A percentile compares a stretch with the other conserved stretches of the same genome.
Conservation (phyloP, 768 basidiomycete species). For the Russula vinacea region DNA sequence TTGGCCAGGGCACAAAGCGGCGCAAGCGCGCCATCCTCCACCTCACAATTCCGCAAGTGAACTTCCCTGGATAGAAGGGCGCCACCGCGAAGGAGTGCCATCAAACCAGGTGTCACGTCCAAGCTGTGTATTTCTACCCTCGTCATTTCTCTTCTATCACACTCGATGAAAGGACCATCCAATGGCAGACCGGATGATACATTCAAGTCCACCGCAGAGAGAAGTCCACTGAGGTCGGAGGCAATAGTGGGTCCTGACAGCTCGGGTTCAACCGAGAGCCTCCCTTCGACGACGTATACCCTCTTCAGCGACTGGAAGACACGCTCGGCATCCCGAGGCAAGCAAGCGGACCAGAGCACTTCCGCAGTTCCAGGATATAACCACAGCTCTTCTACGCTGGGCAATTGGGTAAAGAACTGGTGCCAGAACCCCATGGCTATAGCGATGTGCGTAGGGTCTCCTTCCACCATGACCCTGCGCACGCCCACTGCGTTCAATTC, state of each 20-base stretch:
- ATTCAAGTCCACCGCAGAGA: too few relatives aligned
- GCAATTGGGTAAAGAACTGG: constrained; percentile 6
- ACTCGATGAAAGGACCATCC: background rate
- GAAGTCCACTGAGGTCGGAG: background rate
- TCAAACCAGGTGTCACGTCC: constrained; percentile 15
- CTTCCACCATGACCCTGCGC: constrained; percentile 2
- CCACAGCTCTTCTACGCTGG: constrained; percentile 12
- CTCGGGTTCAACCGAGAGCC: background rate
- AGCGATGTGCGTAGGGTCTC: constrained; percentile 3
- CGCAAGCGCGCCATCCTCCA: constrained; percentile 6
- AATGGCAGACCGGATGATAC: background rate
- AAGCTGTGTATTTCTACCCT: background rate
- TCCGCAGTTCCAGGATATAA: constrained; percentile 13
- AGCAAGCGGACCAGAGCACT: constrained; percentile 7
- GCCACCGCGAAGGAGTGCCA: constrained; percentile 2
- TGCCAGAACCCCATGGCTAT: constrained; percentile 12
- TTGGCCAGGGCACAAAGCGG: constrained; percentile 7
- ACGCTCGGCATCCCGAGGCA: background rate
- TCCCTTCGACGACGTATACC: constrained; percentile 17
- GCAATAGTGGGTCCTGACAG: background rate
- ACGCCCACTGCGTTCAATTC: constrained; percentile 9
- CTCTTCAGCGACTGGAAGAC: constrained; percentile 11
- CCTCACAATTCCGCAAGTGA: constrained; percentile 14
- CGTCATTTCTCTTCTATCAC: background rate
- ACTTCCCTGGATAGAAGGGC: background rate